Percentiles rank a stretch among this genome's conserved stretches.
Evolutionary conservation across 805 yeast species (phyloP).

Genomic region (Ogataea saltuana): DNA sequence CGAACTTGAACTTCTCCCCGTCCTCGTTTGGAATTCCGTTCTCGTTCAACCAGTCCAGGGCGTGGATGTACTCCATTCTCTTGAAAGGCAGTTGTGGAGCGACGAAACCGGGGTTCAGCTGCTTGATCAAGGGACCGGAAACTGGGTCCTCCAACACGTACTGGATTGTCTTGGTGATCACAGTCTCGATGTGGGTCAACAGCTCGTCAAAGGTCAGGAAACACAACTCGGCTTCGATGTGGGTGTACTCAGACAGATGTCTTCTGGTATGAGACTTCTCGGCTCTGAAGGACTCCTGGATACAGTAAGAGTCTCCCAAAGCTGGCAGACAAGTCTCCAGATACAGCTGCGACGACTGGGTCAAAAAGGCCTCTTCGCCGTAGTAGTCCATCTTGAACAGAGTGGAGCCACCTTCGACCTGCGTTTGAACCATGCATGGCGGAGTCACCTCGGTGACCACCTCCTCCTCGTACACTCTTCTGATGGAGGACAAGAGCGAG

Average conservation of each 20-base stretch:
- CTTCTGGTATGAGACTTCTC: constrained; percentile 99
- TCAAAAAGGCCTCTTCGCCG: constrained; percentile 94
- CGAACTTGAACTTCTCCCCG: constrained; percentile 88
- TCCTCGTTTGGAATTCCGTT: constrained; percentile 94
- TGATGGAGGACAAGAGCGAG: constrained; percentile 64
- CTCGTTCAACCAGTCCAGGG: constrained; percentile 95
- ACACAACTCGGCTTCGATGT: constrained; percentile 91
- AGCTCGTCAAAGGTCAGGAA: constrained; percentile 87
- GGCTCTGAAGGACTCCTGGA: constrained; percentile 98
- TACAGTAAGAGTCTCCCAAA: constrained; percentile 94
- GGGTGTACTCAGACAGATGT: constrained; percentile 96
- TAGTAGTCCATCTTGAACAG: constrained; percentile 90
- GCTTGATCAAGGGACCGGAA: constrained; percentile 85
- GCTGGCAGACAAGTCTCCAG: constrained; percentile 96
- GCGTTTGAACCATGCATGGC: constrained; percentile 99
- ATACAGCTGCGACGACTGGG: constrained; percentile 96
- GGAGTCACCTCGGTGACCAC: constrained; percentile 90
- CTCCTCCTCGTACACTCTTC: constrained; percentile 77
- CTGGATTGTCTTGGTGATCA: constrained; percentile 67
- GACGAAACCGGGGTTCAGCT: constrained; percentile 87
- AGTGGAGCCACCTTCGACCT: constrained; percentile 99
- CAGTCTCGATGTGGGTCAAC: constrained; percentile 78
- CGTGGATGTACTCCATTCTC: constrained; percentile 89
- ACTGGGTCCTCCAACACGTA: constrained; percentile 86
- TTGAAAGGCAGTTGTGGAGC: constrained; percentile 85